These are phyloP conservation scores for Cicer cuneatum DNA, from an alignment of 306 rosid species.

Conservation along the genomic window DNA sequence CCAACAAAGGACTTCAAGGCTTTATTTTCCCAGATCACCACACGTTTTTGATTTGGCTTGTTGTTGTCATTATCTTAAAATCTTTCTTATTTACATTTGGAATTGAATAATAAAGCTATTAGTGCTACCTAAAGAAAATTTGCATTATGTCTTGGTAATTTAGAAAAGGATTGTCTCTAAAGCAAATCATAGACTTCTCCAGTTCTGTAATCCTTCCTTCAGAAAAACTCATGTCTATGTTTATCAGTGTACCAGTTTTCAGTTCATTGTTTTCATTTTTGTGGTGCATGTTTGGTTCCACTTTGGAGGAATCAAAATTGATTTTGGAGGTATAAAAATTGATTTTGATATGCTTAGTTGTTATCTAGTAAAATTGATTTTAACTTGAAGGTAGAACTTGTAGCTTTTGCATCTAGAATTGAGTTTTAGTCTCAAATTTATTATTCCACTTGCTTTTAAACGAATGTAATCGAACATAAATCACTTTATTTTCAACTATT, in stretches of 20 bases:
- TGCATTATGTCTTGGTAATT: conserved; percentile 23
- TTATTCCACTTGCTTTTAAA: too few species aligned
- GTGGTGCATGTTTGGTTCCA: not conserved
- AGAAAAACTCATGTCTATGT: conserved; percentile 6
- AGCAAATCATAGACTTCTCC: conserved; percentile 33
- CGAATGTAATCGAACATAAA: too few species aligned
- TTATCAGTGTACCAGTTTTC: not conserved
- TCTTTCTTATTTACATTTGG: not conserved
- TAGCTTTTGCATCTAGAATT: too few species aligned
- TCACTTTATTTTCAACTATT: too few species aligned
- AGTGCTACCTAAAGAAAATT: conserved; percentile 16
- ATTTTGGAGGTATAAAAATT: too few species aligned
- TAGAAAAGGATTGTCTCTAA: not conserved
- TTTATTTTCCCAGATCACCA: conserved; percentile 70
- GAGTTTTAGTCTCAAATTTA: too few species aligned
- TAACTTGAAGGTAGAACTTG: too few species aligned
- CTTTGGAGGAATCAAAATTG: too few species aligned
- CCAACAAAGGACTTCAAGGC: conserved; percentile 93
- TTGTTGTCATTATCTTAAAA: not conserved
- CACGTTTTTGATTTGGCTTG: conserved; percentile 58
- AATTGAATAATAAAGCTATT: conserved; percentile 2
- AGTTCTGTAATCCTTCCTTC: not conserved
- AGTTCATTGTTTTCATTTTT: not conserved
- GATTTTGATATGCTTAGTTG: too few species aligned
- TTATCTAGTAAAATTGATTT: too few species aligned